Base-by-base conservation (phyloP, 164 flowering plant species). In the Aristolochia californica region DNA sequence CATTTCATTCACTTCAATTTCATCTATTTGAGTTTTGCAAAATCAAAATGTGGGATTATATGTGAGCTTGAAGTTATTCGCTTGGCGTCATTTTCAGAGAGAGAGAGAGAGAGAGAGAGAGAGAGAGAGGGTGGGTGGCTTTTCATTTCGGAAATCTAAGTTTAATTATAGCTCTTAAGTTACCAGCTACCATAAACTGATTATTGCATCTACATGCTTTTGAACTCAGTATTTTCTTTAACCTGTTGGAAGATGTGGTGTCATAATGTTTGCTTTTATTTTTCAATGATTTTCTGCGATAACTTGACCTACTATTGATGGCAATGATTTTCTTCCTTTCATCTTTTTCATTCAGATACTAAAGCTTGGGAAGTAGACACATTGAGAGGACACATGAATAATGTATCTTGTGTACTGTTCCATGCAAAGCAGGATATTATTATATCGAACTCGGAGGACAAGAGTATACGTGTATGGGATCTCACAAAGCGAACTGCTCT, bases 341-440 rank as follows among this genome's bases (percentile, higher is more conserved):
- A 25, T 24, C 24, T 50, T 38, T 7, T 13, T 1, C 25, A 73
- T 73, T 59, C 87, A 91, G 97, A 91, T 60, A 85, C 95, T 43
- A 88, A 88, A 75, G 97, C 97, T 38, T 85, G 96, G 97, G 95
- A 88, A 70, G 96, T 90, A 70, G 89, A 83, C 66, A 83, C 89
- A 38, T 68, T 83, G 72, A 78, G 89, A 66, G 89, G 89, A 23
- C 97, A 91, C 77, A 83, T 79, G 88, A 90, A 90, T 70, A 90
- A 90, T 72, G 95, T 90, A 28, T 90, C 97, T 12, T 87, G 88
- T 62, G 95, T 88, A 24, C 67, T 91, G 83, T 91, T 91, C 75
- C 96, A 81, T 62, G 78, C 89, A 34, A 79, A 67, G 59, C 86
- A 83, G 66, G 89, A 83, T 61, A 79, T 83, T 48, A 81, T 83